phyloP scores from a whole-genome alignment of 225 moss, liverwort and hornwort genomes.

The Bryoerythrophyllum caledonicum region DNA sequence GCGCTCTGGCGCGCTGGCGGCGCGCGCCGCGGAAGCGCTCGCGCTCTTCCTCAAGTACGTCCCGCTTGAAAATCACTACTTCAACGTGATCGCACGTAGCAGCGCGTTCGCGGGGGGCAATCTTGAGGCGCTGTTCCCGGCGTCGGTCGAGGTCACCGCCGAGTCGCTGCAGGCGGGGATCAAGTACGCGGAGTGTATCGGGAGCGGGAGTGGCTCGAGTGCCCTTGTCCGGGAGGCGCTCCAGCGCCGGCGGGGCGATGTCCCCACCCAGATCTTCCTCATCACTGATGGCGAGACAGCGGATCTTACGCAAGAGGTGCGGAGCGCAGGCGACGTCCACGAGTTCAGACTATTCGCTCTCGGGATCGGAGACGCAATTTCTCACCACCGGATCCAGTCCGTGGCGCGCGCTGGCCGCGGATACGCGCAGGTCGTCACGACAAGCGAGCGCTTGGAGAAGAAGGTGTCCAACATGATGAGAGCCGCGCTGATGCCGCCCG shows the following conservation, averaged over 20 bases:
- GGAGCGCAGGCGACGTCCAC: background rate
- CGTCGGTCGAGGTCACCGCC: constrained; percentile 21
- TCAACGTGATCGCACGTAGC: constrained; percentile 29
- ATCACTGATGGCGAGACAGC: constrained; percentile 43
- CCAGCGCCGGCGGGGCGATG: constrained; percentile 26
- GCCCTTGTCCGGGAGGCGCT: constrained; percentile 20
- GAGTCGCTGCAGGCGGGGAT: background rate
- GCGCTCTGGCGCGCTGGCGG: constrained; percentile 12
- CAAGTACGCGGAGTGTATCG: constrained; percentile 24
- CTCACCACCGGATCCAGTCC: constrained; percentile 30
- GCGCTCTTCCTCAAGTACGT: constrained; percentile 37
- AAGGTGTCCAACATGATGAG: constrained; percentile 49
- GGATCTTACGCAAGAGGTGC: constrained; percentile 19
- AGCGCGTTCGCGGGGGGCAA: background rate
- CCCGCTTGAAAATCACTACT: constrained; percentile 42
- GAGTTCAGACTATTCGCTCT: constrained; percentile 37
- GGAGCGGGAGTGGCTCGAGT: constrained; percentile 28
- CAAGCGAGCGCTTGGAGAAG: constrained; percentile 40
- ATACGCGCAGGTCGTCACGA: constrained; percentile 31
- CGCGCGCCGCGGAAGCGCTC: constrained; percentile 18
- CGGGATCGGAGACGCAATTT: constrained; percentile 34
- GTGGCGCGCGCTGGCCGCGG: constrained; percentile 43
- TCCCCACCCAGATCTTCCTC: constrained; percentile 38
- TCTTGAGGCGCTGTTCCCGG: constrained; percentile 23
- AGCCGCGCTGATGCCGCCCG: constrained; percentile 31